Base-by-base conservation (phyloP, 805 yeast species). In the Candida namnaoensis region DNA sequence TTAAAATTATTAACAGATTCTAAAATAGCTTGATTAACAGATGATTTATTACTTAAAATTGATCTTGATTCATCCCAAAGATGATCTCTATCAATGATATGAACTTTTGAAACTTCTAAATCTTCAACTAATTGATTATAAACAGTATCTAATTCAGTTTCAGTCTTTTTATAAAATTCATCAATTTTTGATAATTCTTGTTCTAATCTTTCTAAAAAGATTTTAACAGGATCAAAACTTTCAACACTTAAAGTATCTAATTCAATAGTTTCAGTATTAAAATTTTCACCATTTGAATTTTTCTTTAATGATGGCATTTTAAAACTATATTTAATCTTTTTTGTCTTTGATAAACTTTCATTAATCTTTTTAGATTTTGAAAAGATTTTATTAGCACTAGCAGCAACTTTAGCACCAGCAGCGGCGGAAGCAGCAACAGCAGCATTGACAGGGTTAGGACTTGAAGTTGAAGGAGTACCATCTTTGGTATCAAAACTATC, bases 181-280 rank as follows among this genome's bases (percentile, higher is more conserved):
- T 76, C 78, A 43, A 80, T 68, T 48, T 75, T 78, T 24, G 49
- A 46, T 42, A 77, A 63, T 50, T 80, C 82, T n/a, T 53, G 57
- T 26, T 65, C 50, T 39, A 80, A 60, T 42, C 65, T 68, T 32
- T 64, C 58, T 34, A 77, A 47, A 45, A 80, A 80, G 3, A 70
- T 63, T 34, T 64, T 66, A 36, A 57, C 58, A 6, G 72, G 62
- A 32, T 64, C 62, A 39, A 57, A 59, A n/a, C 49, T 47, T 28
- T 47, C 34, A 26, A 55, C 19, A 39, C 14, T 51, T 14, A 46
- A 34, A 25, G 54, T 61, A 13, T 50, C 45, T 34, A 63, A 40
- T 43, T 62, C 67, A 35, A 47, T 40, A 23, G 54, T 52, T 40
- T 49, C 8, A 26, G 10, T 25, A 1, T 32, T 35, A 10, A 12